Percentiles rank a stretch among this genome's conserved stretches.
These are phyloP conservation scores for Microglena sp. DNA, from an alignment of 139 green algal genomes.

Conservation along the genomic window DNA sequence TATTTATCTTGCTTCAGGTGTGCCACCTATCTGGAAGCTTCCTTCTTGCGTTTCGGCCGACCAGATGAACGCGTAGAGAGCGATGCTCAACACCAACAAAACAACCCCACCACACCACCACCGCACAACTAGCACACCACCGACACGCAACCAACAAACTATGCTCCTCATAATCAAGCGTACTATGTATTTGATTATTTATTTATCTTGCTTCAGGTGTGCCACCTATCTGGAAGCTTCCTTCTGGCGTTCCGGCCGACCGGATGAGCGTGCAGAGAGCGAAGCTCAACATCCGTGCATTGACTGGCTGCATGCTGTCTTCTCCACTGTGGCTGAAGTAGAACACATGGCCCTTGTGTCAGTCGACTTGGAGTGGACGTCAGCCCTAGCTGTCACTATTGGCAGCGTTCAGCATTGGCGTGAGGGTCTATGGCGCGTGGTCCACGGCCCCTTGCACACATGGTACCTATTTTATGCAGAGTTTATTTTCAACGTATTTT, in stretches of 20 bases:
- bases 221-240: no score
- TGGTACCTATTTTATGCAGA: no score
- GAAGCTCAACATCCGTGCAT: conserved; percentile 42
- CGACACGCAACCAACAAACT: no score
- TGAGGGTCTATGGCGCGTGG: conserved; percentile 27
- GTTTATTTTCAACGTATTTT: no score
- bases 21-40: no score
- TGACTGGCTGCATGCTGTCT: conserved; percentile 37
- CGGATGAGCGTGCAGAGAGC: conserved; percentile 32
- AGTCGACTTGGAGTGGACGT: no score
- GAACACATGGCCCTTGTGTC: conserved; percentile 32
- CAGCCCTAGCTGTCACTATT: no score
- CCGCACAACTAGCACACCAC: no score
- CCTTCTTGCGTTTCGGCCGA: conserved; percentile 36
- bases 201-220: no score
- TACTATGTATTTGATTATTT: no score
- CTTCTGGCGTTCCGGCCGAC: conserved; percentile 38
- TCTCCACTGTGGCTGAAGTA: conserved; percentile 28
- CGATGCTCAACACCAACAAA: conserved; percentile 20
- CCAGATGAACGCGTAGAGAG: conserved; percentile 36
- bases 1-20: no score
- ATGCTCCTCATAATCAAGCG: conserved; percentile 1
- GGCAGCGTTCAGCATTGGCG: conserved; percentile 35
- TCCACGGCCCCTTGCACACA: conserved; percentile 31
- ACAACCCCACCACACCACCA: no score